Percentiles rank a stretch among this genome's conserved stretches.
phyloP scores from a whole-genome alignment of 768 basidiomycete genomes.

The Lanmaoa pseudosensibilis region DNA sequence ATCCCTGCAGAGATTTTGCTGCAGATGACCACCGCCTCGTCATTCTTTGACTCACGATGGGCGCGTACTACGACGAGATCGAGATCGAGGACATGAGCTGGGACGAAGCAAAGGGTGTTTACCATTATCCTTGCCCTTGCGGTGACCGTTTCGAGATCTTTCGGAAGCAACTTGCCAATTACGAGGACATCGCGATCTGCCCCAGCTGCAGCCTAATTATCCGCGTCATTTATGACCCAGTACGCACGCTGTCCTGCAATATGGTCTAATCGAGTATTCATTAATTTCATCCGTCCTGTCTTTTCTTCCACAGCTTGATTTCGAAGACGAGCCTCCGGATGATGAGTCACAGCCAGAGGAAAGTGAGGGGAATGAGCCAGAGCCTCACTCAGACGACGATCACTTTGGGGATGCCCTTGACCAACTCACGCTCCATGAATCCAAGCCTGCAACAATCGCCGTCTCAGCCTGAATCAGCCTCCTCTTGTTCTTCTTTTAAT shows the following conservation, averaged over 20 bases:
- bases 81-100: slow-evolving; percentile 97
- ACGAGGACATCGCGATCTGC: slow-evolving; percentile 93
- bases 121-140: slow-evolving; percentile 97
- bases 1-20: no score
- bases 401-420: slow-evolving; percentile 69
- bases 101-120: slow-evolving; percentile 80
- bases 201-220: slow-evolving; percentile 95
- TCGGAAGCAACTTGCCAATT: slow-evolving; percentile 77
- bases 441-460: slow-evolving; percentile 9
- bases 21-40: no score
- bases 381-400: slow-evolving; percentile 42
- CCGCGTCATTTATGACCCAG: slow-evolving; percentile 91
- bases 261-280: slow-evolving; percentile 3
- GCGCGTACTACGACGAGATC: slow-evolving; percentile 92
- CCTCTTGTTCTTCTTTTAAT: background rate
- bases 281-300: background rate
- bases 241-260: slow-evolving; percentile 42
- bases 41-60: slow-evolving; percentile 45
- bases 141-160: slow-evolving; percentile 98
- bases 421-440: slow-evolving; percentile 42
- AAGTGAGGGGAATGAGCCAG: slow-evolving; percentile 35
- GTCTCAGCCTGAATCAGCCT: slow-evolving; percentile 17
- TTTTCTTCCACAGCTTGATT: slow-evolving; percentile 67
- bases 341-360: slow-evolving; percentile 37
- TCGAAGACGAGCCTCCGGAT: slow-evolving; percentile 72